Evolutionary conservation across 768 basidiomycete genomes (phyloP), one percentile per base, ranked within the genome.

Genomic region (Gymnopilus junonius): DNA sequence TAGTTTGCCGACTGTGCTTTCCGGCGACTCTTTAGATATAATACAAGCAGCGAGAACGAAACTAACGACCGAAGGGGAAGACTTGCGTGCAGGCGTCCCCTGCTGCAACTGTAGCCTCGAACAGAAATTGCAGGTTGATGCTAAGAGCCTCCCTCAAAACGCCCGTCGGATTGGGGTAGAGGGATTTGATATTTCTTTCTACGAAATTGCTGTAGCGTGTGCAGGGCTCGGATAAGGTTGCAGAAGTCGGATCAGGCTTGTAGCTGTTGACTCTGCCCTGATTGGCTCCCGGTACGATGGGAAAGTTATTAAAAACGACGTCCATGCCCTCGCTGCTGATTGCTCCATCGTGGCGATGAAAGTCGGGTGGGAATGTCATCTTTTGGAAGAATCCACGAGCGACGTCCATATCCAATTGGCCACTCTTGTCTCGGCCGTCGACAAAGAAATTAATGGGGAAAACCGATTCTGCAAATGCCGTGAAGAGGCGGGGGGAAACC

Each of bases 321-420:
- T 46, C 54, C 32, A 55, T 12, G 3, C 53, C 53, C 25, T 55
- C 34, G n/a, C 21, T 55, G 34, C 53, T 55, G 23, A 55, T 55
- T 23, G 65, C 63, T n/a, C 65, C 67, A 14, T 62, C 55, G 4
- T 59, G 35, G 32, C 71, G 66, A 61, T 63, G 69, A 46, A 70
- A 72, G 5, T 57, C 68, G 15, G 48, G 25, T 4, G 71, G 71
- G 58, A 72, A 63, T 23, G 61, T 64, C 58, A 66, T 69, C 15
- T 68, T 34, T 48, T 70, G 70, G 65, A 70, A 70, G 59, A 72
- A 70, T 25, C 68, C 66, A 29, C 71, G 70, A 5, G 71, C 72
- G 20, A 54, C 65, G 12, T 54, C 55, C 59, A 69, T 27, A 37
- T 67, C 56, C 17, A 73, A 57, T 12, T 66, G 66, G 8, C 65